Evolutionary conservation across 768 basidiomycete species (phyloP), one percentile per base, ranked within the genome.

Genomic region (Coprinellus micaceus): DNA sequence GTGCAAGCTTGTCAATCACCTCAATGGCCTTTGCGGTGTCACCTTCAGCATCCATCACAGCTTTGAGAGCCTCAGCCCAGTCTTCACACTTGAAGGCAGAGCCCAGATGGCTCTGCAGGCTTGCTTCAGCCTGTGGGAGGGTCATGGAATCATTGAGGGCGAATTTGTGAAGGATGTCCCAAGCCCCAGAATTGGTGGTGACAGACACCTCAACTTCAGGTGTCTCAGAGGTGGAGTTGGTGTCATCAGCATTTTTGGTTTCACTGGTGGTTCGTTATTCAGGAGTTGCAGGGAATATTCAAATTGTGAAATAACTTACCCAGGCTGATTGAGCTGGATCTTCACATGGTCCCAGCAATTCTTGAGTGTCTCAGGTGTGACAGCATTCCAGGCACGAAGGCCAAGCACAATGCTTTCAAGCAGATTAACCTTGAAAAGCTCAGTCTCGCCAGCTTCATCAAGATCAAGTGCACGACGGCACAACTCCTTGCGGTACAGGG

Each of bases 321-420:
- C 10, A 50, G 33, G 28, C 43, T 30, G 7, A 25, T 7, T 55
- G 53, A 52, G 58, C 57, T n/a, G 33, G 28, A 72, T 74, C 21
- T 55, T 52, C 11, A 71, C 68, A 48, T 75, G 68, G n/a, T 58
- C 51, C 73, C 73, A 74, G 54, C 75, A 76, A 57, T 74, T 61
- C 29, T 53, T 21, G 46, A 76, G 74, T 15, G 72, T 74, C n/a
- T 52, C 47, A 0, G 59, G 15, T 28, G 57, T 39, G n/a, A 76
- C 61, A 9, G 43, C 28, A 7, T 65, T 40, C 73, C 76, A 77
- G 3, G 71, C 69, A 12, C 63, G 54, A 33, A 64, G 56, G 1
- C 62, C 67, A 61, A 76, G 66, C 7, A 57, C 54, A 67, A 77
- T 74, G 3, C 61, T 70, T 51, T 72, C 63, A 15, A 74, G 67